Evolutionary conservation across 352 stramenopile genomes (phyloP).

Genomic region (Peronospora destructor): DNA sequence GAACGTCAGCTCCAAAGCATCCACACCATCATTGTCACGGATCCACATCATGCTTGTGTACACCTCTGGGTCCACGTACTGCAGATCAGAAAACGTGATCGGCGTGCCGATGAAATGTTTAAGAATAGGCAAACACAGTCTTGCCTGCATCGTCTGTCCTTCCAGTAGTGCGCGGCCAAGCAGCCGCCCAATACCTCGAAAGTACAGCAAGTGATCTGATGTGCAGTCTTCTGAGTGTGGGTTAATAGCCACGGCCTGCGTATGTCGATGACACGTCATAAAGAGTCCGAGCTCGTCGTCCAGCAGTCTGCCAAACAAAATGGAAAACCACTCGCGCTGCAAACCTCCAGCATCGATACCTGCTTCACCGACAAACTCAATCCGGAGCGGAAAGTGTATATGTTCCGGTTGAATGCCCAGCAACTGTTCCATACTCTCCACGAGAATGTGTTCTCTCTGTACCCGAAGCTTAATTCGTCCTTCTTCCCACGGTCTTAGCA

Average conservation of each 20-base stretch:
- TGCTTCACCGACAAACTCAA: constrained; percentile 81
- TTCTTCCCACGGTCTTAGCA: constrained; percentile 71
- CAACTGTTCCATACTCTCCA: constrained; percentile 79
- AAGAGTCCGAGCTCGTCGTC: constrained; percentile 66
- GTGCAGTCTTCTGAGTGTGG: constrained; percentile 68
- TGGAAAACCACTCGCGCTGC: constrained; percentile 76
- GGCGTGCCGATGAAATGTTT: constrained; percentile 77
- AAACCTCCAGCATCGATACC: constrained; percentile 72
- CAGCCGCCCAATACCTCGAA: constrained; percentile 62
- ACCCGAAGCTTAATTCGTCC: constrained; percentile 79
- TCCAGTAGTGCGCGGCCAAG: constrained; percentile 65
- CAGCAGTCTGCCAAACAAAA: constrained; percentile 66
- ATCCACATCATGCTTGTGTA: constrained; percentile 77
- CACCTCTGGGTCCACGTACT: constrained; percentile 72
- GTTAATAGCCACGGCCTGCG: constrained; percentile 68
- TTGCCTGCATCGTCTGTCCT: constrained; percentile 64
- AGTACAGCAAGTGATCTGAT: constrained; percentile 83
- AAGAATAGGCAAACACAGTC: constrained; percentile 66
- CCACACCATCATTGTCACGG: constrained; percentile 56
- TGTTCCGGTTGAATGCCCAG: constrained; percentile 65
- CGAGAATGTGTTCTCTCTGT: constrained; percentile 60
- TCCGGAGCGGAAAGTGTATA: constrained; percentile 73
- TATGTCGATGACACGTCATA: constrained; percentile 65
- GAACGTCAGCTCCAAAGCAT: constrained; percentile 67
- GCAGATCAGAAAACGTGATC: constrained; percentile 75